Evolutionary conservation across 2,329 filamentous ascomycete species (phyloP), one percentile per base, ranked within the genome.

Genomic region (Cladosporium sphaerospermum): DNA sequence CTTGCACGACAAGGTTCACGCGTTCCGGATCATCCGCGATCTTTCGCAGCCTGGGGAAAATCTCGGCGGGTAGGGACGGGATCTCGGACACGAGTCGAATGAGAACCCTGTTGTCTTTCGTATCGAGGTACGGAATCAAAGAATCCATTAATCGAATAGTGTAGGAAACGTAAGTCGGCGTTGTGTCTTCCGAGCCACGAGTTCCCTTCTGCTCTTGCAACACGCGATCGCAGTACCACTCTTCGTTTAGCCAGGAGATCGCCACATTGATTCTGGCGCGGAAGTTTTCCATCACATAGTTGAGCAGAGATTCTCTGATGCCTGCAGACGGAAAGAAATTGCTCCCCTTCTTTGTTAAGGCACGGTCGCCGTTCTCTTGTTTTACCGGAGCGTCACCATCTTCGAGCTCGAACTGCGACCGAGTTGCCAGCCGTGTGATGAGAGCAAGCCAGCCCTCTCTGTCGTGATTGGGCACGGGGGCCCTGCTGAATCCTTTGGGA

Each of bases 191-290:
- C 6, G 47, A 50, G 11, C 31, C 14, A 1, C 19, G 9, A 6
- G 16, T 31, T 11, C 33, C 32, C 14, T 42, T 69, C 18, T 58
- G 49, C 49, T 78, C 72, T 42, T 73, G 66, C 50, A 78, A 74
- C 32, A 89, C 70, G 41, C 77, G 83, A 68, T 97, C 92, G 63
- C 91, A 95, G 70, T 96, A 97, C 92, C 93, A 99, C 71, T 99
- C 93, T 69, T 99, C 93, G 62, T 86, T 95, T 13, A 99, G 78
- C 93, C 93, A 99, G 7, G 86, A 85, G 48, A 97, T 89, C 1
- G 90, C 92, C 18, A 93, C 81, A 61, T 95, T 91, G 57, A 97
- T 91, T 41, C 93, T 85, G 57, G 81, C 84, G 52, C 92, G 84
- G 72, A 96, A 99, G 67, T 97, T 92, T 58, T 95, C 89, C 57